These are phyloP conservation scores for Acanthamoeba triangularis DNA, from an alignment of 208 protist genomes.

Conservation along the genomic window DNA sequence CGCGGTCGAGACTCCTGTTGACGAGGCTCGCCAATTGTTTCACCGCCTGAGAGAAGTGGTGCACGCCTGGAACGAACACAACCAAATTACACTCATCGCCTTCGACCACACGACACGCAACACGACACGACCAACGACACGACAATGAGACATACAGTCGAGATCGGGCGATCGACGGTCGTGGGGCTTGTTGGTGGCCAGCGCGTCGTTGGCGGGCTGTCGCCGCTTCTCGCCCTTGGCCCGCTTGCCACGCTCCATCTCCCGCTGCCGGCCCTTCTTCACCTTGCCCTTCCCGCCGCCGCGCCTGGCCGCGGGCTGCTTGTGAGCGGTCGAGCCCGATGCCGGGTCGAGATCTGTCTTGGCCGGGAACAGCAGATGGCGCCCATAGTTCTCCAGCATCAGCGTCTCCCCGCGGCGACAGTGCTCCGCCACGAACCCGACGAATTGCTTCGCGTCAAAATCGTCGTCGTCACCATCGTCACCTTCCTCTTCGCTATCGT, in stretches of 20 bases:
- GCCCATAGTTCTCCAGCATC: neutral
- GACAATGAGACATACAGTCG: neutral
- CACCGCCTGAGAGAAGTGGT: constrained; percentile 4
- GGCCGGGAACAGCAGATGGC: constrained; percentile 17
- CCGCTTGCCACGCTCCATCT: neutral
- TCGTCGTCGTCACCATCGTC: neutral
- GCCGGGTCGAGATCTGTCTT: neutral
- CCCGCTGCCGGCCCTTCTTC: constrained; percentile 26
- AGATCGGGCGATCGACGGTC: neutral
- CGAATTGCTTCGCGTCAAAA: neutral
- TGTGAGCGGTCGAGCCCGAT: neutral
- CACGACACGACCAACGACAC: no score
- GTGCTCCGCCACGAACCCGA: neutral
- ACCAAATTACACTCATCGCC: neutral
- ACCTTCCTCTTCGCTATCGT: neutral
- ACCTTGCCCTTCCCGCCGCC: constrained; percentile 20
- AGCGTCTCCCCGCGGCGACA: neutral
- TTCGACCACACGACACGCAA: neutral
- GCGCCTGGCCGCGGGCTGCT: neutral
- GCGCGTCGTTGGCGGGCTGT: neutral
- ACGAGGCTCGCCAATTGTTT: neutral
- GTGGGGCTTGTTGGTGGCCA: neutral
- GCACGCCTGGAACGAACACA: neutral
- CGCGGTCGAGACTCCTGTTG: neutral
- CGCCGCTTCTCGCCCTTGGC: constrained; percentile 13